Conservation (phyloP, 225 moss, liverwort and hornwort genomes). For the Sphagnum tenellum region DNA sequence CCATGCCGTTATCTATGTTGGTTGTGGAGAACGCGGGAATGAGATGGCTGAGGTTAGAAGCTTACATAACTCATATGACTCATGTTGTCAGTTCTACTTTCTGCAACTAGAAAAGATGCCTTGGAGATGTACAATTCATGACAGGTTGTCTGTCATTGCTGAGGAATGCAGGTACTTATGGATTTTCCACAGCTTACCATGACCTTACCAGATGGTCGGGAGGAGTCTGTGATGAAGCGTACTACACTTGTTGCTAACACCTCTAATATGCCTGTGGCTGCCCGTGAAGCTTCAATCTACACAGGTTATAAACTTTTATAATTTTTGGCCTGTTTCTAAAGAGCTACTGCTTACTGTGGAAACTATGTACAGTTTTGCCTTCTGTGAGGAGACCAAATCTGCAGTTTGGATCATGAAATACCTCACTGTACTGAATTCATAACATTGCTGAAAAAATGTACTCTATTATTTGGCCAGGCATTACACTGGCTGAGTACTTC, state of each 20-base stretch:
- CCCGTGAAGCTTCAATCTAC: conserved; percentile 99
- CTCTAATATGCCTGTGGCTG: conserved; percentile 99
- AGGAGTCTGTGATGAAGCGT: conserved; percentile 98
- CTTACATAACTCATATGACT: too few species aligned
- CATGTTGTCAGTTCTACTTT: too few species aligned
- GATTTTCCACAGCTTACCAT: conserved; percentile 93
- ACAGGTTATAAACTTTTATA: conserved; percentile 33
- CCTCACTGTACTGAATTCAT: background rate
- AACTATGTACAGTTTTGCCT: too few species aligned
- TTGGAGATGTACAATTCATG: too few species aligned
- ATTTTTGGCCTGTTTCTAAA: too few species aligned
- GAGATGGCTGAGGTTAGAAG: conserved; percentile 88
- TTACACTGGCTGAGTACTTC: conserved; percentile 94
- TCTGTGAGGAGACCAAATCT: too few species aligned
- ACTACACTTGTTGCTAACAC: conserved; percentile 96
- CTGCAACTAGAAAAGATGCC: too few species aligned
- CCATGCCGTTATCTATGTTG: conserved; percentile 86
- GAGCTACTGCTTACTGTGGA: too few species aligned
- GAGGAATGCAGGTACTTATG: conserved; percentile 61
- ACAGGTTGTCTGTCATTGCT: too few species aligned
- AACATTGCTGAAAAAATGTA: background rate
- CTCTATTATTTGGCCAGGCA: conserved; percentile 33
- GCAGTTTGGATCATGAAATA: too few species aligned
- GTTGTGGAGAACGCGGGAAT: conserved; percentile 98
- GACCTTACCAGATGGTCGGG: conserved; percentile 90